Conservation (phyloP, 441 rosid genomes). For the Gossypium gossypioides region DNA sequence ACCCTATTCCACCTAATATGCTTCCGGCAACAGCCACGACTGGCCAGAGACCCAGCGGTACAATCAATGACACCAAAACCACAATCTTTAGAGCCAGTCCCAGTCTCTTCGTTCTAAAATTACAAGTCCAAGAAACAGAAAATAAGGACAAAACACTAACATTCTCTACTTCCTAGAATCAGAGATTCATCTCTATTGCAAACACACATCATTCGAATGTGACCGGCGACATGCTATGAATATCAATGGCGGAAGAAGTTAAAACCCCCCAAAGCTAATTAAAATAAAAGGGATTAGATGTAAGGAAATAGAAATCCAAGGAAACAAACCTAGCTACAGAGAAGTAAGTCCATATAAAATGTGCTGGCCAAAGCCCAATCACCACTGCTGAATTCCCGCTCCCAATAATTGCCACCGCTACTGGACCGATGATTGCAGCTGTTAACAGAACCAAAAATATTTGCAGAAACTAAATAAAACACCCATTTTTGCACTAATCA, state of each 20-base stretch:
- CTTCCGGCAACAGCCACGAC: conserved; percentile 53
- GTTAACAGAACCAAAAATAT: neutral
- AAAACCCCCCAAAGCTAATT: neutral
- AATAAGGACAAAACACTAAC: neutral
- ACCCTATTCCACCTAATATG: conserved; percentile 61
- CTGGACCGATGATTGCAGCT: conserved; percentile 52
- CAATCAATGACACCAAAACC: conserved; percentile 45
- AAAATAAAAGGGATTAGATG: neutral
- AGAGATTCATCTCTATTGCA: neutral
- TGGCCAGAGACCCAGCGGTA: conserved; percentile 69
- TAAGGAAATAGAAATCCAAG: neutral
- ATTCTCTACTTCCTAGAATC: neutral
- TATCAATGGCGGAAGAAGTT: neutral
- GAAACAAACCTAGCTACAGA: conserved; percentile 54
- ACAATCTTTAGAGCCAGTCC: conserved; percentile 56
- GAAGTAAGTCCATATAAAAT: conserved; percentile 66
- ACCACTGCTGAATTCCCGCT: conserved; percentile 54
- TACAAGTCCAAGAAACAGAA: neutral
- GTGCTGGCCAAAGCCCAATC: conserved; percentile 77
- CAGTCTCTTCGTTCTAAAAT: conserved; percentile 55
- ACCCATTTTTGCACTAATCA: conserved; percentile 1
- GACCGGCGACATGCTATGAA: neutral
- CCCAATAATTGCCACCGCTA: conserved; percentile 37
- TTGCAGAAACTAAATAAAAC: neutral
- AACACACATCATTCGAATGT: neutral